Evolutionary conservation across 1,284 basidiomycete genomes (phyloP).

Genomic region (Hymenochaete sp.): DNA sequence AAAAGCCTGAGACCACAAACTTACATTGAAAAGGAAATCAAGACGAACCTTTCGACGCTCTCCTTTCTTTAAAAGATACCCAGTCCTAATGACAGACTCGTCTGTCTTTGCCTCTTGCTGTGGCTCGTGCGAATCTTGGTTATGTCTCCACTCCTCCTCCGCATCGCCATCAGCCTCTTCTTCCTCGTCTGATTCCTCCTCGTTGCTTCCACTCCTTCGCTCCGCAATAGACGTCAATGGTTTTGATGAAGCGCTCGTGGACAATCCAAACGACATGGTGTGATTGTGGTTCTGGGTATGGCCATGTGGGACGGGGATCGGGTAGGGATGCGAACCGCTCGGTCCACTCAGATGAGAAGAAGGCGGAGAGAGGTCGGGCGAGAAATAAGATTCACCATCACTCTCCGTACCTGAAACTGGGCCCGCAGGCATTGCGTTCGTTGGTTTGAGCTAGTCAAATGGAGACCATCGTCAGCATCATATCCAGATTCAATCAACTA

Average conservation of each 20-base stretch:
- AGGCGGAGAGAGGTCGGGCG: conserved; percentile 38
- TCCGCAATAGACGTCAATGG: conserved; percentile 70
- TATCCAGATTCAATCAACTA: not conserved
- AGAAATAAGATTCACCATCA: conserved; percentile 71
- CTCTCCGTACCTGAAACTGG: conserved; percentile 70
- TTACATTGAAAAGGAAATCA: conserved; percentile 6
- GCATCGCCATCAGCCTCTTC: conserved; percentile 55
- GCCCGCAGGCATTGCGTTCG: conserved; percentile 25
- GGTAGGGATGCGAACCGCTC: conserved; percentile 17
- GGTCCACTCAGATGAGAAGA: conserved; percentile 13
- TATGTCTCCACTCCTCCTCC: conserved; percentile 56
- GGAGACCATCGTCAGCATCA: conserved; percentile 17
- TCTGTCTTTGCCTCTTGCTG: conserved; percentile 33
- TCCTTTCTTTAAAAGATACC: conserved; percentile 93
- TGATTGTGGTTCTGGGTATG: conserved; percentile 24
- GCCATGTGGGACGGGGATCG: conserved; percentile 8
- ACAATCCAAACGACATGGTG: conserved; percentile 22
- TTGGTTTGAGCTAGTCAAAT: conserved; percentile 18
- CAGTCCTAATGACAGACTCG: conserved; percentile 80
- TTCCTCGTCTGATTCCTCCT: conserved; percentile 69
- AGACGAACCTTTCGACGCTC: conserved; percentile 83
- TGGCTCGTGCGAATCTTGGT: conserved; percentile 28
- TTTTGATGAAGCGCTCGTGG: conserved; percentile 25
- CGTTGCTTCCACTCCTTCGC: conserved; percentile 55
- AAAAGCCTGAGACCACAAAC: conserved; percentile 11